Percentiles rank a stretch among this genome's conserved stretches.
These are phyloP conservation scores for Populus tomentosa DNA, from an alignment of 441 rosid genomes.

Conservation along the genomic window DNA sequence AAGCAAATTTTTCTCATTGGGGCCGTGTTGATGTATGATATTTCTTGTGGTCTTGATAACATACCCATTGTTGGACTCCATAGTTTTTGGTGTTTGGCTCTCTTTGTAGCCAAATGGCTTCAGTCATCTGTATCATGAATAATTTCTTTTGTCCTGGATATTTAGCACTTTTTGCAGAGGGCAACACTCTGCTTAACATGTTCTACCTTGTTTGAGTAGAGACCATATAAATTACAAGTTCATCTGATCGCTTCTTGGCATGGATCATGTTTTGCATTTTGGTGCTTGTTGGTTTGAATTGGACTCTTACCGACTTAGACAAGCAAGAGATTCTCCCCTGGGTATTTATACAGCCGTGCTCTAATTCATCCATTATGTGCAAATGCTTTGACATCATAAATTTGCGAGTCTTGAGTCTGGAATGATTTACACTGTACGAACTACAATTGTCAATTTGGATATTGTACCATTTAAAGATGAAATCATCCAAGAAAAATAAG, in stretches of 20 bases:
- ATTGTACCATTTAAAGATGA: neutral
- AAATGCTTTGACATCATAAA: neutral
- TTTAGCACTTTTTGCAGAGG: neutral
- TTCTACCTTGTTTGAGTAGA: neutral
- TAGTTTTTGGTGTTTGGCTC: neutral
- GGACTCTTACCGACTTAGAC: neutral
- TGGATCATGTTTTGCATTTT: neutral
- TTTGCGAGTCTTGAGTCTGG: neutral
- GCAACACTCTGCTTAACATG: neutral
- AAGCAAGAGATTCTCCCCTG: too few relatives aligned
- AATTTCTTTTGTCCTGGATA: neutral
- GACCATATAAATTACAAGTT: neutral
- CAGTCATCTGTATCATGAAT: neutral
- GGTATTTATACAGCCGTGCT: neutral
- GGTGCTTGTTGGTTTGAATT: neutral
- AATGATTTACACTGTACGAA: neutral
- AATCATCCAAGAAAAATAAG: neutral
- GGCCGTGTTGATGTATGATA: neutral
- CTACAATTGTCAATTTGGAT: neutral
- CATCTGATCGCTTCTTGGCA: neutral
- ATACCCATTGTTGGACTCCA: neutral
- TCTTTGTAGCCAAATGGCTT: neutral
- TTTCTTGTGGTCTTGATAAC: neutral
- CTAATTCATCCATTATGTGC: neutral
- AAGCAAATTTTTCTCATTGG: neutral